These are phyloP conservation scores for Houttuynia cordata DNA, from an alignment of 164 flowering plant genomes.

Conservation along the genomic window DNA sequence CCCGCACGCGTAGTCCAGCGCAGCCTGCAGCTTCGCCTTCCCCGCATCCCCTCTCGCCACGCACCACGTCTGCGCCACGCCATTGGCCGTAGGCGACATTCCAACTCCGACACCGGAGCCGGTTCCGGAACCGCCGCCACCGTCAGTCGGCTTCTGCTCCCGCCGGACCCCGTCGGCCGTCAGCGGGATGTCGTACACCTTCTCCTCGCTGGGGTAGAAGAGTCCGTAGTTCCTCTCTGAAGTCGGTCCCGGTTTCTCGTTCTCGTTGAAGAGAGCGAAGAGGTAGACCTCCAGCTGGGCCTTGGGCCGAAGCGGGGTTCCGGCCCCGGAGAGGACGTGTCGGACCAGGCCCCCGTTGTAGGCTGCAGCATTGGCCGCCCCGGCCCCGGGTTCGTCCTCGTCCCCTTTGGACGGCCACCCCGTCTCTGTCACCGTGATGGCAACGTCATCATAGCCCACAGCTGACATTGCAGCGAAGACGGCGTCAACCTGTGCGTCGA, in stretches of 20 bases:
- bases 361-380: conserved; percentile 54
- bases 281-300: conserved; percentile 44
- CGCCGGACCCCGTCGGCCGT: conserved; percentile 15
- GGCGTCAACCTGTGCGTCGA: conserved; percentile 94
- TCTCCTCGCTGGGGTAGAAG: conserved; percentile 61
- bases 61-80: conserved; percentile 47
- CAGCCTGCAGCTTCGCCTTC: conserved; percentile 44
- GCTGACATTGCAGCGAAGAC: conserved; percentile 73
- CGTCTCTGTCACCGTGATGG: conserved; percentile 58
- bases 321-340: conserved; percentile 41
- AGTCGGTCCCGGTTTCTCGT: conserved; percentile 66
- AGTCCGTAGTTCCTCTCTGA: conserved; percentile 88
- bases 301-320: conserved; percentile 68
- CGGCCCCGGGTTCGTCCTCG: conserved; percentile 54
- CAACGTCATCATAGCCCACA: conserved; percentile 33
- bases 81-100: conserved; percentile 15
- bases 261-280: conserved; percentile 85
- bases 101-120: conserved; percentile 17
- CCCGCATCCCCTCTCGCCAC: conserved; percentile 48
- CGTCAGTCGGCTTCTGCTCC: conserved; percentile 6
- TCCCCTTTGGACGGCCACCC: conserved; percentile 96
- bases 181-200: conserved; percentile 59
- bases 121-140: conserved; percentile 9
- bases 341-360: conserved; percentile 69
- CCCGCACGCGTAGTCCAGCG: conserved; percentile 78